phyloP scores from a whole-genome alignment of 768 basidiomycete genomes.

The Mycena galopus region DNA sequence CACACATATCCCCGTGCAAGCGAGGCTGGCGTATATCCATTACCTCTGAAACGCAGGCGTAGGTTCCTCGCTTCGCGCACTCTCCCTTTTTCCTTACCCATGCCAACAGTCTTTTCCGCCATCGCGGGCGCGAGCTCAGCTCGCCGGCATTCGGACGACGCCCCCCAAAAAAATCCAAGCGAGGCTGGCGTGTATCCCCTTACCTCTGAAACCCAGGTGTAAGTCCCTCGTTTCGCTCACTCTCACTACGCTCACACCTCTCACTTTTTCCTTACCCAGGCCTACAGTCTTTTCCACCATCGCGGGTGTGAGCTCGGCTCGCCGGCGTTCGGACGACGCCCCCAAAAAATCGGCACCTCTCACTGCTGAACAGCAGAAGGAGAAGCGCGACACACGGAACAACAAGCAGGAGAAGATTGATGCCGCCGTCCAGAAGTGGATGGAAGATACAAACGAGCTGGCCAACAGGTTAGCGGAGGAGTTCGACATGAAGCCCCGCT shows the following conservation, averaged over 20 bases:
- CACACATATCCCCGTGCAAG: no score
- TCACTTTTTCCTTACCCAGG: no score
- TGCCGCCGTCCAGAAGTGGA: not conserved
- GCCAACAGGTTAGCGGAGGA: not conserved
- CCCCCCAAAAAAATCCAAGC: no score
- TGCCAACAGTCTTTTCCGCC: no score
- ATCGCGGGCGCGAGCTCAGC: no score
- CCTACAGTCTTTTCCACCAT: not conserved
- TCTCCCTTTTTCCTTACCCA: no score
- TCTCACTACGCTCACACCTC: no score
- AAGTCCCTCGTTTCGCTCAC: not conserved
- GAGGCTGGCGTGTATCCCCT: no score
- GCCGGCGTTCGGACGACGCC: not conserved
- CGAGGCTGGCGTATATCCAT: no score
- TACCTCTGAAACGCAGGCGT: no score
- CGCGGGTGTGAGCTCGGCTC: not conserved
- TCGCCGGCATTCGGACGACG: no score
- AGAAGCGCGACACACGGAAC: not conserved
- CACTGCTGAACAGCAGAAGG: not conserved
- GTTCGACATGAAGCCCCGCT: conserved; percentile 8
- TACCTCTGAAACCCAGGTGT: not conserved
- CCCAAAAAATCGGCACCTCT: conserved; percentile 6
- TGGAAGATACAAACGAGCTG: not conserved
- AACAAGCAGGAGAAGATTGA: not conserved
- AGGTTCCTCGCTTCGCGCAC: no score